Base-by-base conservation (phyloP, 2,329 filamentous ascomycete species). In the Daldinia sp. region DNA sequence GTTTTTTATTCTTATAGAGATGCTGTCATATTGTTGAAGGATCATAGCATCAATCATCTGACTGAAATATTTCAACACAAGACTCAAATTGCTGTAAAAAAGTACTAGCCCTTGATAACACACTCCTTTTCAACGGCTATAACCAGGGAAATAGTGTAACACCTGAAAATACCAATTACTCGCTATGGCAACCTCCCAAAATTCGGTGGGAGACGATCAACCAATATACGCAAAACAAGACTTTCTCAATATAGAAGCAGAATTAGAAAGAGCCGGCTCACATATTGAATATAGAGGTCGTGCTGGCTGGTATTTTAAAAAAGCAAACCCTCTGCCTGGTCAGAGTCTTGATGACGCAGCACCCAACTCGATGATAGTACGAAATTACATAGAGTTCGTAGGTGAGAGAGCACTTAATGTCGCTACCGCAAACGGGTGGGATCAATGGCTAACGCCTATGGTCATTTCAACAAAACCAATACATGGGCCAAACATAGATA, bases 271-370 rank as follows among this genome's bases (percentile, higher is more conserved):
- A 0, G 48, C 63, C 12, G 54, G 4, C 3, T 28, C 59, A 4
- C 23, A 18, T 35, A 65, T 74, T n/a, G 15, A 57, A 6, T 12
- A 68, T 0, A 51, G 6, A 12, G 46, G n/a, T 10, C 18, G 5
- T 5, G 15, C 42, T 30, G 68, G 68, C 6, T 10, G 23, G 1
- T n/a, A 6, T 3, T 12, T 28, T 1, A 26, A 1, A 26, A 26
- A 2, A 4, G 7, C 2, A 5, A 71, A 72, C 30, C 1, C 2
- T 4, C 23, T 37, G 0, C 42, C 9, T 6, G 59, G 59, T 5
- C 1, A 15, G 1, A 33, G 23, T 12, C 4, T n/a, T 2, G 13
- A 10, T 1, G 59, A 68, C 6, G 1, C 63, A 18, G 15, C 20
- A 6, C 51, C 46, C 2, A 12, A 44, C 18, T 10, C 30, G 10